A percentile compares a stretch with the other conserved stretches of the same genome.
Conservation (phyloP, 73 alveolate genomes). For the Paramecium octaurelia region DNA sequence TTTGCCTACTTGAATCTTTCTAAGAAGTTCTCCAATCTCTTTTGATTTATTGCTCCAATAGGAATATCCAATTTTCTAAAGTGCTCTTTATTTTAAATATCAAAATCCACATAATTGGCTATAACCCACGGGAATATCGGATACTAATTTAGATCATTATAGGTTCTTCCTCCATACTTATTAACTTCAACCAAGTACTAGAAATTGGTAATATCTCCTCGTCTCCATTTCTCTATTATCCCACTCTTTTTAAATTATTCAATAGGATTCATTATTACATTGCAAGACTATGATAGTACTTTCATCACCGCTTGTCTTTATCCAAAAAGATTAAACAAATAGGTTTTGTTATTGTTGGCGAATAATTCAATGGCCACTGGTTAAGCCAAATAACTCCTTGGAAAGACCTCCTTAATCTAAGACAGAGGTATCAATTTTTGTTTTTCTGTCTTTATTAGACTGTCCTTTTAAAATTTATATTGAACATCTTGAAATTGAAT, state of each 20-base stretch:
- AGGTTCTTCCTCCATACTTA: slow-evolving; percentile 73
- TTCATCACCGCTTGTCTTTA: neutral
- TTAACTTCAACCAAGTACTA: slow-evolving; percentile 79
- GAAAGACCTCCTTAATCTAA: slow-evolving; percentile 46
- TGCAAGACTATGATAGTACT: neutral
- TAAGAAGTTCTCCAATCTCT: slow-evolving; percentile 49
- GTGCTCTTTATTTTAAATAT: slow-evolving; percentile 65
- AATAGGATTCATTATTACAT: slow-evolving; percentile 42
- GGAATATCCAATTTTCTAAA: slow-evolving; percentile 85
- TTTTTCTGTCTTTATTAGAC: neutral
- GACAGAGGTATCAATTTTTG: slow-evolving; percentile 10
- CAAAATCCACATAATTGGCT: slow-evolving; percentile 59
- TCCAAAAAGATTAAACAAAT: slow-evolving; percentile 56
- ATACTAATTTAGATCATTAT: slow-evolving; percentile 79
- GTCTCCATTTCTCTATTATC: slow-evolving; percentile 83
- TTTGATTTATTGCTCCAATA: slow-evolving; percentile 80
- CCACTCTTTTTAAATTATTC: slow-evolving; percentile 75
- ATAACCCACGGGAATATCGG: slow-evolving; percentile 98
- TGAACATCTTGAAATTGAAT: neutral
- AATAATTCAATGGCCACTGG: slow-evolving; percentile 68
- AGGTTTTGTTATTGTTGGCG: slow-evolving; percentile 46
- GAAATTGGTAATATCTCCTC: slow-evolving; percentile 75
- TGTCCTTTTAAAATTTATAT: slow-evolving; percentile 43
- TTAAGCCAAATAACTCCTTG: slow-evolving; percentile 59
- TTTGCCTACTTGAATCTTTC: slow-evolving; percentile 51